These are phyloP conservation scores for Clathrus columnatus DNA, from an alignment of 768 basidiomycete genomes.

Conservation along the genomic window DNA sequence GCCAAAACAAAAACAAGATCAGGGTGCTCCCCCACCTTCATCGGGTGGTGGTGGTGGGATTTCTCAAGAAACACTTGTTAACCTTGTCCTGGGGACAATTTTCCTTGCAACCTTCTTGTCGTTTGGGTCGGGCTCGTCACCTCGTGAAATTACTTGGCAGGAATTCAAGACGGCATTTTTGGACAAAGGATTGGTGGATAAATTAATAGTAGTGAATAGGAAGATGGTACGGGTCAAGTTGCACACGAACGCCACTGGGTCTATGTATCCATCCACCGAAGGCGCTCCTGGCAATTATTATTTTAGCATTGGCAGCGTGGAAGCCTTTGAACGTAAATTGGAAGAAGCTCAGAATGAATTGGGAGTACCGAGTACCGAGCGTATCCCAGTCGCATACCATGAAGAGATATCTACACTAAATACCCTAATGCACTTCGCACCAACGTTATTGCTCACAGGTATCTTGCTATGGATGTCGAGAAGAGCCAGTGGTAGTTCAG, in stretches of 20 bases:
- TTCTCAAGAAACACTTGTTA: not conserved
- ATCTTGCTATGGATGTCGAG: slow-evolving; percentile 82
- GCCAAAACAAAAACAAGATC: not conserved
- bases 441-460: slow-evolving; percentile 88
- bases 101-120: slow-evolving; percentile 51
- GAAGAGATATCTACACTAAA: slow-evolving; percentile 84
- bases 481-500: slow-evolving; percentile 51
- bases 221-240: slow-evolving; percentile 86
- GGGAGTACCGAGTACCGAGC: slow-evolving; percentile 83
- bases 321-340: slow-evolving; percentile 91
- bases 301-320: slow-evolving; percentile 97
- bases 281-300: slow-evolving; percentile 60
- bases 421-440: slow-evolving; percentile 83
- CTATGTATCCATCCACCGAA: slow-evolving; percentile 58
- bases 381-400: slow-evolving; percentile 94
- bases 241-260: slow-evolving; percentile 79
- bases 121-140: slow-evolving; percentile 35
- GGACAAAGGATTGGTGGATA: slow-evolving; percentile 92
- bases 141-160: slow-evolving; percentile 97
- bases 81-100: not conserved
- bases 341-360: slow-evolving; percentile 91
- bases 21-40: not conserved
- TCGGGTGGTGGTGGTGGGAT: not conserved
- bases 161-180: slow-evolving; percentile 97
- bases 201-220: slow-evolving; percentile 85